These are phyloP conservation scores for Epichloe glyceriae DNA, from an alignment of 2,329 filamentous ascomycete genomes.

Conservation along the genomic window DNA sequence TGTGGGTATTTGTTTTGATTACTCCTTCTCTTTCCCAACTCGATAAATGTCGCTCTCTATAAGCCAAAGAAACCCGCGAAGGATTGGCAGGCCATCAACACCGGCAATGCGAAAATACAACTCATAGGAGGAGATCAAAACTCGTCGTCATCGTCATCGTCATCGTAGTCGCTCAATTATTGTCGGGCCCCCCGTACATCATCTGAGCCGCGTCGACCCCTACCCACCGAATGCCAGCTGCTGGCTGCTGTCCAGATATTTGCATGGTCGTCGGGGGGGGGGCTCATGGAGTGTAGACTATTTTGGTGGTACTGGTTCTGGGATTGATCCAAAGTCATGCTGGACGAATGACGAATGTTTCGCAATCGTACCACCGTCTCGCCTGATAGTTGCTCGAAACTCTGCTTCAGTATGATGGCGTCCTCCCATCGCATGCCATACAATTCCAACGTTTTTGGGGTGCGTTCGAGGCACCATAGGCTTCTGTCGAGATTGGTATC, in stretches of 20 bases:
- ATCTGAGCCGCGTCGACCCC: slow-evolving; percentile 31
- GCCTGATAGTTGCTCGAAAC: slow-evolving; percentile 37
- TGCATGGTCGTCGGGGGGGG: slow-evolving; percentile 2
- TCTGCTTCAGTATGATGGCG: slow-evolving; percentile 37
- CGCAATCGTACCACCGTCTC: slow-evolving; percentile 31
- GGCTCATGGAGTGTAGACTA: slow-evolving; percentile 7
- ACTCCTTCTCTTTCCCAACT: no score
- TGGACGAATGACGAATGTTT: slow-evolving; percentile 23
- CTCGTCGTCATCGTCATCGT: neutral
- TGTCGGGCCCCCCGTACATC: slow-evolving; percentile 20
- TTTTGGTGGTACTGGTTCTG: slow-evolving; percentile 22
- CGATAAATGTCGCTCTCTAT: no score
- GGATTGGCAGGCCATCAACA: no score
- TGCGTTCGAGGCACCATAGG: slow-evolving; percentile 39
- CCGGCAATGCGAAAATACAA: neutral
- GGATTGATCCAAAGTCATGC: slow-evolving; percentile 19
- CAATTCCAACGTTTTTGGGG: slow-evolving; percentile 38
- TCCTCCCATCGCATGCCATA: slow-evolving; percentile 49
- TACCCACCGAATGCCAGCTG: slow-evolving; percentile 28
- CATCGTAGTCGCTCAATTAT: neutral
- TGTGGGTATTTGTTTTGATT: no score
- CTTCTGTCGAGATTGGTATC: slow-evolving; percentile 43
- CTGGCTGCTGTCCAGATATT: slow-evolving; percentile 13
- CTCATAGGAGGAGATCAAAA: neutral
- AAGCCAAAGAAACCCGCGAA: no score